Conservation (phyloP, 495 filamentous ascomycete species). For the Pyrenula aspistea region DNA sequence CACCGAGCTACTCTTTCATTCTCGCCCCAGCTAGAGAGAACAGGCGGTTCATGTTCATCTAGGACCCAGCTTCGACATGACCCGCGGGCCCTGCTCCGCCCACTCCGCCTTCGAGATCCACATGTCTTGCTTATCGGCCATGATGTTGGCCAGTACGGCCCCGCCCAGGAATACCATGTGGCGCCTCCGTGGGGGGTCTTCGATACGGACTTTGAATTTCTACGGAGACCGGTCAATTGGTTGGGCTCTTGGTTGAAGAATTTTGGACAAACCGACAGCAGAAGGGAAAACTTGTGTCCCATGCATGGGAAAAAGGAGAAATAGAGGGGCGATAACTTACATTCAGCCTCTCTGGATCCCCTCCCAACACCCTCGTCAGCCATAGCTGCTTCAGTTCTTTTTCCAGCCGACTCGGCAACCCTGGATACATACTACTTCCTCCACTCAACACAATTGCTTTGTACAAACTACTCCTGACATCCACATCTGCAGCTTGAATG, state of each 20-base stretch:
- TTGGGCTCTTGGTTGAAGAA: no score
- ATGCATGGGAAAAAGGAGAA: not conserved
- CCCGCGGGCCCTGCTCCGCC: conserved; percentile 81
- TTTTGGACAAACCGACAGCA: no score
- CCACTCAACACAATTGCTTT: conserved; percentile 95
- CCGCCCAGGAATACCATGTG: conserved; percentile 99
- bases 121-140: conserved; percentile 97
- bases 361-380: conserved; percentile 80
- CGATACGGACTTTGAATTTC: conserved; percentile 99
- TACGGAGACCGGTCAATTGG: no score
- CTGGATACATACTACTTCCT: conserved; percentile 97
- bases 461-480: conserved; percentile 84
- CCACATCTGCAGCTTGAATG: conserved; percentile 90
- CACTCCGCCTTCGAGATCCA: conserved; percentile 97
- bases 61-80: conserved; percentile 82
- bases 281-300: not conserved
- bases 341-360: conserved; percentile 82
- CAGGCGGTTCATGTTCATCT: conserved; percentile 34
- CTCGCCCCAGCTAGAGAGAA: no score
- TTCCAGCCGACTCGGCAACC: conserved; percentile 84
- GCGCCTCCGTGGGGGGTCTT: conserved; percentile 87
- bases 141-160: conserved; percentile 94
- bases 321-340: conserved; percentile 27
- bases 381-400: conserved; percentile 98
- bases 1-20: no score